Conservation (phyloP, 139 green algal genomes). For the Closterium sp. region DNA sequence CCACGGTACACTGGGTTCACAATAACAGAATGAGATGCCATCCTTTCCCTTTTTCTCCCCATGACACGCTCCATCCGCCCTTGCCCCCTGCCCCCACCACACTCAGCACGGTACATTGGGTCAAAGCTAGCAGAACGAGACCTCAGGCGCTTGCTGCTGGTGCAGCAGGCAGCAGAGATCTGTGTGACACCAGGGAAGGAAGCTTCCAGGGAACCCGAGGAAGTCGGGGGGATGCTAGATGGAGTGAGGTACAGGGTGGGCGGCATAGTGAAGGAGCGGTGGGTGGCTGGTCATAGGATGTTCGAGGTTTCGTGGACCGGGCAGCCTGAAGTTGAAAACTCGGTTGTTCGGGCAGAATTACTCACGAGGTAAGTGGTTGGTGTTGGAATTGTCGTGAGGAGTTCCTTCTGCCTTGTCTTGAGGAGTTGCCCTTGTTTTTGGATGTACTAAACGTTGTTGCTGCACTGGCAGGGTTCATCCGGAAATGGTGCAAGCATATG, state of each 20-base stretch:
- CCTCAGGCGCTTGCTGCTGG: neutral
- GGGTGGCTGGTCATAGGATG: neutral
- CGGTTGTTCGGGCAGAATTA: neutral
- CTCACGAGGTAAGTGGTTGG: neutral
- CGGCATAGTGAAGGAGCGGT: neutral
- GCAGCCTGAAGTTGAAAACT: neutral
- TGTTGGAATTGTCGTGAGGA: neutral
- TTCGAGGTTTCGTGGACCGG: neutral
- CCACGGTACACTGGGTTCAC: too few relatives aligned
- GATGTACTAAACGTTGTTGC: neutral
- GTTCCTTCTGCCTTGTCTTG: too few relatives aligned
- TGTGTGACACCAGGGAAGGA: neutral
- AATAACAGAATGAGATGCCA: too few relatives aligned
- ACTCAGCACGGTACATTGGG: neutral
- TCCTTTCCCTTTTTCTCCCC: too few relatives aligned
- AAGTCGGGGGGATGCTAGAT: neutral
- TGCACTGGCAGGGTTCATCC: neutral
- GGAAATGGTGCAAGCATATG: neutral
- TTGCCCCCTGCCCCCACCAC: neutral
- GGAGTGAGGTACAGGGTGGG: neutral
- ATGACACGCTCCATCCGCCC: too few relatives aligned
- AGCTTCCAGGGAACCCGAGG: neutral
- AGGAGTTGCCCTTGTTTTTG: neutral
- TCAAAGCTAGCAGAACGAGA: neutral
- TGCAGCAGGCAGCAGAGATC: neutral